Percentiles rank a stretch among this genome's conserved stretches.
phyloP scores from a whole-genome alignment of 345 rosid species.

The Turritis glabra region DNA sequence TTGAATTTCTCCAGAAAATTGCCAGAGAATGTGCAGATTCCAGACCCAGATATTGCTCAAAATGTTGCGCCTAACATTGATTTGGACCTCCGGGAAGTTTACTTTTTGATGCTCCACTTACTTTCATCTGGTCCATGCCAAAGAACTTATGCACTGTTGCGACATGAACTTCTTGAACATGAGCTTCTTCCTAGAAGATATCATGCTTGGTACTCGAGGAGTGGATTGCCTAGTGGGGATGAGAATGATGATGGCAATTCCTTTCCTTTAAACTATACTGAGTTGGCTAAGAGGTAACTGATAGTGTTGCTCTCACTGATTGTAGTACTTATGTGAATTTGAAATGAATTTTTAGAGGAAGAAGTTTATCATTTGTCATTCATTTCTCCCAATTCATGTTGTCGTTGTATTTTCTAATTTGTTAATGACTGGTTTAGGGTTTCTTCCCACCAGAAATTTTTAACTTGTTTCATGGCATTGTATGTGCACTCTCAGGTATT shows the following conservation, averaged over 20 bases:
- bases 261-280: constrained; percentile 67
- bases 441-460: constrained; percentile 13
- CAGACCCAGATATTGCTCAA: constrained; percentile 45
- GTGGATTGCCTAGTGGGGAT: constrained; percentile 58
- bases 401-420: neutral
- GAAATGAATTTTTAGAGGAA: neutral
- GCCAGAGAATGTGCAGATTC: constrained; percentile 53
- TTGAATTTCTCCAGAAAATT: constrained; percentile 60
- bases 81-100: constrained; percentile 81
- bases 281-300: constrained; percentile 72
- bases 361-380: constrained; percentile 12
- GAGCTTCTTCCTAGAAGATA: constrained; percentile 94
- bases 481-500: constrained; percentile 62
- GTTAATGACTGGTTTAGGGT: neutral
- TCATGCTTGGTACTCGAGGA: constrained; percentile 96
- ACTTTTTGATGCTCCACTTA: constrained; percentile 92
- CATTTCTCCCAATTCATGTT: neutral
- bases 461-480: constrained; percentile 27
- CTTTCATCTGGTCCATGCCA: constrained; percentile 92
- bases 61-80: constrained; percentile 53
- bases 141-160: constrained; percentile 65
- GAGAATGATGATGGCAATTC: constrained; percentile 81
- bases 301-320: constrained; percentile 16
- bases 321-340: neutral
- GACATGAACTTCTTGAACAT: constrained; percentile 86